Evolutionary conservation across 176 grass and related monocot species (phyloP), one percentile per base, ranked within the genome.

Genomic region (Aegilops tauschii): DNA sequence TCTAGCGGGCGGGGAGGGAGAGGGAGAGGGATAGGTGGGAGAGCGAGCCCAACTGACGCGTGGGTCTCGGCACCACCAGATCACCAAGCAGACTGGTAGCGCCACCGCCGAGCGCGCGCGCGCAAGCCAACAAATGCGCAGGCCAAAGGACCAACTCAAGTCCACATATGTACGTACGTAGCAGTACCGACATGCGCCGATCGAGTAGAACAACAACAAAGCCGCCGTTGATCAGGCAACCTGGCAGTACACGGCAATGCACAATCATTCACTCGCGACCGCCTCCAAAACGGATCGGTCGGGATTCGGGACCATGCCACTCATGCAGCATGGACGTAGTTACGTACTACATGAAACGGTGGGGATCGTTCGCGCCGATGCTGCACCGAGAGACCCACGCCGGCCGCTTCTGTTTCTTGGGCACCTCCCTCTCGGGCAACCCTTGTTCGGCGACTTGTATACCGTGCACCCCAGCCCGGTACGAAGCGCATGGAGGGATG

Each of bases 81-180:
- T 80, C 75, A 76, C 36, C 69, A 67, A 86, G 74, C n/a, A 27
- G 27, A 44, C 81, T 17, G 18, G 68, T 10, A 69, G 68, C 25
- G 11, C 44, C 71, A 47, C 70, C 45, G 84, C 81, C 69, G 62
- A 76, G 82, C 36, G 28, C 45, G 76, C 77, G 62, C 45, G 81
- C 77, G 50, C 69, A 85, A 85, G 50, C 29, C 77, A 91, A 85
- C 90, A 91, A 80, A n/a, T 12, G 69, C 45, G 20, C 68, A 8
- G 30, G 70, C 84, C 89, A 67, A 47, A 36, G 75, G 18, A 62
- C 45, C 81, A 62, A 64, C 89, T 75, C 80, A 74, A 54, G 17
- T 59, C 56, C 56, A 6, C 9, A 3, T 23, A 44, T 21, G 7
- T 13, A 52, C 45, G 45, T 49, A 47, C 49, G 12, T 49, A 25